Base-by-base conservation (phyloP, 176 grass and related monocot species). In the Juncus inflexus region DNA sequence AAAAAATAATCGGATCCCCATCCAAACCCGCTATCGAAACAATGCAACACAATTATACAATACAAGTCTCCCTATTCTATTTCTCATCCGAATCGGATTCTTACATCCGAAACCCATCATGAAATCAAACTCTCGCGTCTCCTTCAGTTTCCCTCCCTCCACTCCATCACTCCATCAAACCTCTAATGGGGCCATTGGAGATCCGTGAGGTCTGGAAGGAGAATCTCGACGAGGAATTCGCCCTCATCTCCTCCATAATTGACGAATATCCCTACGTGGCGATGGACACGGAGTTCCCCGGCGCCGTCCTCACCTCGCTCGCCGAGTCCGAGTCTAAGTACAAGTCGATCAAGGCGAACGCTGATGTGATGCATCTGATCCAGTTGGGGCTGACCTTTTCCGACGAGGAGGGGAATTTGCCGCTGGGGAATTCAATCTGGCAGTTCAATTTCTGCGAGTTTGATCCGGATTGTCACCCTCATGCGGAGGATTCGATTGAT, bases 251-350 rank as follows among this genome's bases (percentile, higher is more conserved):
- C 28, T 72, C 78, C 16, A 73, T 91, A 62, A 77, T 86, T 15
- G 80, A 74, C 63, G 73, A 74, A 14, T 81, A 84, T 61, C 83
- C 70, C 1, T 91, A 83, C 36, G 80, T 84, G 3, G 74, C 83
- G 38, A 80, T 91, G 73, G 88, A 91, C 74, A 91, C 83, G 6
- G 88, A 91, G 74, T 91, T 87, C 77, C 88, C 88, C 0, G 88
- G 88, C 64, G 77, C 83, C 0, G 83, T 82, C n/a, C 10, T 7
- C 4, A 67, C 77, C 40, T 65, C 80, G 58, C 63, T 86, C 6
- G 79, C 70, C 0, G 66, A 53, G 5, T 70, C 70, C 74, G 65
- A 83, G 6, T 74, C 80, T 38, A 86, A 83, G 64, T 91, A 91
- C 54, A 76, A 70, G 14, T 74, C 76, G 0, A 66, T 91, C 8